A percentile compares a stretch with the other conserved stretches of the same genome.
Evolutionary conservation across 306 rosid genomes (phyloP).

Genomic region (Gynostemma pentaphyllum): DNA sequence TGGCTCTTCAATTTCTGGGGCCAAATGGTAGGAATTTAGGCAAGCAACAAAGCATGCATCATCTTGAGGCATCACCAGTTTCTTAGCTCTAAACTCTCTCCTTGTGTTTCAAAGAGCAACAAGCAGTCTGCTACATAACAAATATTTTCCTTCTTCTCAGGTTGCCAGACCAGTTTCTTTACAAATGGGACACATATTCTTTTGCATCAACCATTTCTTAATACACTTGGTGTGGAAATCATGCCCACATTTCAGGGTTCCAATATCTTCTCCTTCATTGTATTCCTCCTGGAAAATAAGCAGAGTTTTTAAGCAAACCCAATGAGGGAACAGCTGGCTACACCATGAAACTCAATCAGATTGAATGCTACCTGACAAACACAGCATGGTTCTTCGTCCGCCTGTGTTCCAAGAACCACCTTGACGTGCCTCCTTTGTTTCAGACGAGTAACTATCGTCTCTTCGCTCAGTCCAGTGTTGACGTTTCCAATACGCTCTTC

Average conservation of each 20-base stretch:
- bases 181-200: conserved; percentile 93
- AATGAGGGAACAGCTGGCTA: neutral
- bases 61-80: neutral
- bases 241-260: conserved; percentile 80
- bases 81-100: neutral
- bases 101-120: neutral
- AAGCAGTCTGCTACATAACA: neutral
- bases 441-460: conserved; percentile 36
- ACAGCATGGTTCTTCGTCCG: conserved; percentile 81
- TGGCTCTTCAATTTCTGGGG: neutral
- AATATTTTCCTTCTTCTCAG: conserved; percentile 22
- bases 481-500: conserved; percentile 98
- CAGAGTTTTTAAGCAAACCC: neutral
- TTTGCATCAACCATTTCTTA: conserved; percentile 75
- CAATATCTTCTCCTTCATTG: conserved; percentile 45
- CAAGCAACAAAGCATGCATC: conserved; percentile 1
- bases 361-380: conserved; percentile 66
- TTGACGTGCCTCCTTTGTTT: conserved; percentile 40
- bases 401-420: conserved; percentile 25
- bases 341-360: neutral
- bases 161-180: conserved; percentile 72
- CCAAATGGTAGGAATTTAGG: neutral
- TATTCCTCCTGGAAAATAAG: conserved; percentile 62
- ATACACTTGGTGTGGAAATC: conserved; percentile 62
- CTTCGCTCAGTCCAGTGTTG: conserved; percentile 81